Conservation (phyloP, 2,329 filamentous ascomycete species). For the Diaporthe destruens region DNA sequence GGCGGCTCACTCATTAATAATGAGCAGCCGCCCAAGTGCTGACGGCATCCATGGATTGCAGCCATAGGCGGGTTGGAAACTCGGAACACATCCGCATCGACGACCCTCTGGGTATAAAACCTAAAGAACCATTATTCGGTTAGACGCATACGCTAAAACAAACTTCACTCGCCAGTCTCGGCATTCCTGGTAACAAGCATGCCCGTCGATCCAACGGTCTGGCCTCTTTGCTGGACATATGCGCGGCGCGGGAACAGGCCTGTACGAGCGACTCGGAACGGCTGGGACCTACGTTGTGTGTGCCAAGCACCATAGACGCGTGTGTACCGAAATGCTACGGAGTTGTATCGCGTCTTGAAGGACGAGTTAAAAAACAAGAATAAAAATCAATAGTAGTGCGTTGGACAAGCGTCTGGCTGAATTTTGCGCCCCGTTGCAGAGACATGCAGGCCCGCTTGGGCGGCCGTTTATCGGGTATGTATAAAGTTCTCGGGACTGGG, state of each 20-base stretch:
- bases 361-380: not conserved
- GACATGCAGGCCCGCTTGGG: not conserved
- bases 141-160: not conserved
- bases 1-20: not conserved
- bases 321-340: not conserved
- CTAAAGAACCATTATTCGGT: not conserved
- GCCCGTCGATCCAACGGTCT: not conserved
- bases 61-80: not conserved
- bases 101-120: not conserved
- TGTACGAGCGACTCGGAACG: no score
- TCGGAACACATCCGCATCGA: not conserved
- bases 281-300: not conserved
- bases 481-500: not conserved
- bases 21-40: not conserved
- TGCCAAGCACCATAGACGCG: not conserved
- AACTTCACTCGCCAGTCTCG: fast-evolving
- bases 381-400: no score
- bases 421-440: not conserved
- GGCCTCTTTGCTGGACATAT: not conserved
- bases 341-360: not conserved
- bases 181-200: not conserved
- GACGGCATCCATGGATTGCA: not conserved
- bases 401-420: not conserved
- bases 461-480: not conserved
- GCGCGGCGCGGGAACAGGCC: not conserved